phyloP scores from a whole-genome alignment of 345 rosid genomes.

The Rhodomyrtus tomentosa region DNA sequence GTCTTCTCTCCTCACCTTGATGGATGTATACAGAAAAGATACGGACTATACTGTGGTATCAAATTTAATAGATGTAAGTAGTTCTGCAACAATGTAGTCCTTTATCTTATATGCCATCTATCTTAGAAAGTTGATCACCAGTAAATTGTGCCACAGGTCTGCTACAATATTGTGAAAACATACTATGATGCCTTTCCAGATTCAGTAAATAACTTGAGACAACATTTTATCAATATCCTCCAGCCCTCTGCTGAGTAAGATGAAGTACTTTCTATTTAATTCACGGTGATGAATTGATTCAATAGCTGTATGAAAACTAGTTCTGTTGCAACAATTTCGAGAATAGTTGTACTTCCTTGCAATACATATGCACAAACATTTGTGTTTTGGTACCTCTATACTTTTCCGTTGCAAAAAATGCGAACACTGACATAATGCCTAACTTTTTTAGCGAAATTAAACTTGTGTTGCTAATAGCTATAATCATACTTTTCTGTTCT shows the following conservation, averaged over 20 bases:
- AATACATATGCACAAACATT: neutral
- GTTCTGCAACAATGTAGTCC: neutral
- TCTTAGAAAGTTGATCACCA: neutral
- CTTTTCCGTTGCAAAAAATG: neutral
- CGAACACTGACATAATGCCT: neutral
- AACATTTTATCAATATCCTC: conserved; percentile 14
- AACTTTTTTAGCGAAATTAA: neutral
- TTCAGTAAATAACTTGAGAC: conserved; percentile 11
- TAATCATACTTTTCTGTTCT: neutral
- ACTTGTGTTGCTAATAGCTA: neutral
- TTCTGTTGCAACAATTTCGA: neutral
- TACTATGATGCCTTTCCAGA: conserved; percentile 15
- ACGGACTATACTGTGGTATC: conserved; percentile 10
- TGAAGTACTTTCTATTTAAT: neutral
- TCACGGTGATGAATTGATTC: neutral
- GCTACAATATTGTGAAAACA: conserved; percentile 13
- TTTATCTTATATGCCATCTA: neutral
- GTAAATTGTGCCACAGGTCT: conserved; percentile 8
- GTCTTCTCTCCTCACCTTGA: conserved; percentile 22
- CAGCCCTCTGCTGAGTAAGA: conserved; percentile 18
- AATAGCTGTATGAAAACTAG: neutral
- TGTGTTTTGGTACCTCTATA: neutral
- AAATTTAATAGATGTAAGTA: conserved; percentile 18
- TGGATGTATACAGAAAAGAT: conserved; percentile 15
- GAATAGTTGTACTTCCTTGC: neutral